These are phyloP conservation scores for Boletus reticuloceps DNA, from an alignment of 768 basidiomycete species.

Conservation along the genomic window DNA sequence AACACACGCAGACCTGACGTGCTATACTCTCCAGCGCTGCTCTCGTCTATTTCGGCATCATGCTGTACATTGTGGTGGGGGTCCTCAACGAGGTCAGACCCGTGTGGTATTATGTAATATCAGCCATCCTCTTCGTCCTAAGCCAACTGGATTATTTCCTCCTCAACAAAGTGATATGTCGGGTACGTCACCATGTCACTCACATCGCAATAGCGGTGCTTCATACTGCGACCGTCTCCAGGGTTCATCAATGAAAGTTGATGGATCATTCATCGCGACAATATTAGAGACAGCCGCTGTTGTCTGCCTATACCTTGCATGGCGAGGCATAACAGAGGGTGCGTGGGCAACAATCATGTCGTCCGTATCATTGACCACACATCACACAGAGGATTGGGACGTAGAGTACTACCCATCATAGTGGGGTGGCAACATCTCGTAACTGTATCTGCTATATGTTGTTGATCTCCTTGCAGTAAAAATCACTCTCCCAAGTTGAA, in stretches of 20 bases:
- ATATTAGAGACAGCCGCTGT: conserved; percentile 77
- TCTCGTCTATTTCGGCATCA: conserved; percentile 67
- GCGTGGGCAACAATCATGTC: conserved; percentile 18
- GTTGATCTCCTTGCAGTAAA: conserved; percentile 4
- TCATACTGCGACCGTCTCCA: conserved; percentile 27
- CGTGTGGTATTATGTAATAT: conserved; percentile 71
- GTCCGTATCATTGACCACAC: not conserved
- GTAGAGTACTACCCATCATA: conserved; percentile 48
- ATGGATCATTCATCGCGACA: conserved; percentile 86
- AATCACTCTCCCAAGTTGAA: not conserved
- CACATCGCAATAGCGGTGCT: not conserved
- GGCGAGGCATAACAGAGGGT: conserved; percentile 91
- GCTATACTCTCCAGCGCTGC: conserved; percentile 45
- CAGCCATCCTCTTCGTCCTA: conserved; percentile 75
- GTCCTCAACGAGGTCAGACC: conserved; percentile 80
- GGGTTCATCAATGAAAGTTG: conserved; percentile 67
- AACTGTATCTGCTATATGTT: conserved; percentile 15
- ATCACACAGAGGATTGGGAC: conserved; percentile 47
- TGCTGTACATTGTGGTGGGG: conserved; percentile 75
- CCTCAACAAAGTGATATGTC: conserved; percentile 73
- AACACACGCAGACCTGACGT: not conserved
- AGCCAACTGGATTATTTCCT: conserved; percentile 84
- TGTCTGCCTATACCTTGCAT: conserved; percentile 67
- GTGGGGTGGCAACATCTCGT: not conserved
- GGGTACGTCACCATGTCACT: conserved; percentile 36